Evolutionary conservation across 2,329 filamentous ascomycete genomes (phyloP).

Genomic region (Aureobasidium sp.): DNA sequence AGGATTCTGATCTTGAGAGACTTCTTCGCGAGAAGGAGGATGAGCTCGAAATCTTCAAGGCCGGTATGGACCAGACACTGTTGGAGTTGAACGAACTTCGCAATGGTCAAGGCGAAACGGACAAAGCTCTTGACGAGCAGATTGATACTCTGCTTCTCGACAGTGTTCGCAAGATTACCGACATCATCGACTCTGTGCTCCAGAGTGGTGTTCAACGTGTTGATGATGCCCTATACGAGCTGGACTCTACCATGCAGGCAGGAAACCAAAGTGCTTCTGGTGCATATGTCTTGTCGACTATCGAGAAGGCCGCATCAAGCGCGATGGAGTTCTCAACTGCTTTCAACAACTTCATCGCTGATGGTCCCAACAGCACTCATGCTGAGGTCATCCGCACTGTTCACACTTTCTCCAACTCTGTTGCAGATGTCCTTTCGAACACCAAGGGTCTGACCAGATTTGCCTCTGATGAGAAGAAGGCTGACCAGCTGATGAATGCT

Average conservation of each 20-base stretch:
- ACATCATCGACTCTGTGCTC: constrained; percentile 93
- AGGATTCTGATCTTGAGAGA: constrained; percentile 77
- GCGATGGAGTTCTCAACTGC: constrained; percentile 96
- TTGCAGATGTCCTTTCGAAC: constrained; percentile 91
- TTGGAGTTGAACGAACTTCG: constrained; percentile 86
- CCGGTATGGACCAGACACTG: constrained; percentile 92
- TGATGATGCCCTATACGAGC: constrained; percentile 92
- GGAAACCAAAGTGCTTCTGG: constrained; percentile 97
- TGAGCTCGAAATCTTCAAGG: constrained; percentile 96
- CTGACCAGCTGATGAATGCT: constrained; percentile 73
- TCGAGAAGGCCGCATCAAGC: constrained; percentile 90
- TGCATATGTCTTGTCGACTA: constrained; percentile 88
- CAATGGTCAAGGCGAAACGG: constrained; percentile 54
- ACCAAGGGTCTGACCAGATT: constrained; percentile 91
- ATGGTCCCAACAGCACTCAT: constrained; percentile 84
- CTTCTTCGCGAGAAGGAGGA: constrained; percentile 90
- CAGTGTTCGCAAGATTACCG: constrained; percentile 88
- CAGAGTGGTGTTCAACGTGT: constrained; percentile 89
- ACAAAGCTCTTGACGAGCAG: constrained; percentile 77
- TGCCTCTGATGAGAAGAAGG: constrained; percentile 91
- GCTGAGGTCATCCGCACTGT: constrained; percentile 89
- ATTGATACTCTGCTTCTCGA: constrained; percentile 83
- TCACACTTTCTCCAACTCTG: constrained; percentile 79
- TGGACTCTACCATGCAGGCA: constrained; percentile 96
- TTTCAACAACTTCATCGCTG: constrained; percentile 97